Percentiles rank a stretch among this genome's conserved stretches.
Conservation (phyloP, 495 filamentous ascomycete species). For the Xylaria intraflava region DNA sequence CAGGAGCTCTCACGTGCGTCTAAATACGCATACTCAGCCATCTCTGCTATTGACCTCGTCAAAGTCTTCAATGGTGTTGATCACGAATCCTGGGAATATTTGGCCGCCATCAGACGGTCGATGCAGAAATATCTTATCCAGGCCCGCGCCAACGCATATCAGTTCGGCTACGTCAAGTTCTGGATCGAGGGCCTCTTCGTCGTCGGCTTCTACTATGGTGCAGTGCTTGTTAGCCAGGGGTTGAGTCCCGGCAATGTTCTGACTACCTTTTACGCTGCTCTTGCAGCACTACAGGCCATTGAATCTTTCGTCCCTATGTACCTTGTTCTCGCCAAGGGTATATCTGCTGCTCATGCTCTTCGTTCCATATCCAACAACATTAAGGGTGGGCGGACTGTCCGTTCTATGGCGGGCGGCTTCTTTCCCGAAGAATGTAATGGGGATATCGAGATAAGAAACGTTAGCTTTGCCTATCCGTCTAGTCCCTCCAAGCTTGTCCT, state of each 20-base stretch:
- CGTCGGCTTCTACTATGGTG: constrained; percentile 87
- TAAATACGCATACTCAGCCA: constrained; percentile 61
- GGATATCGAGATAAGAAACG: constrained; percentile 63
- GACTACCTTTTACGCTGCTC: constrained; percentile 77
- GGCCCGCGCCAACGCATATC: constrained; percentile 58
- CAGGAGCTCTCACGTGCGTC: constrained; percentile 61
- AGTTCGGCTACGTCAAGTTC: constrained; percentile 66
- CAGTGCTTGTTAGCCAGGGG: constrained; percentile 50
- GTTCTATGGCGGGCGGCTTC: constrained; percentile 17
- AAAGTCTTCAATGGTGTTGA: constrained; percentile 79
- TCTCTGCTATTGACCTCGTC: constrained; percentile 73
- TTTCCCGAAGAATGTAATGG: constrained; percentile 48
- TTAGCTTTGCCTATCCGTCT: constrained; percentile 77
- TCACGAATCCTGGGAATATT: constrained; percentile 62
- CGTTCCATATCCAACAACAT: constrained; percentile 14
- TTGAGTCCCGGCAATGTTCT: constrained; percentile 62
- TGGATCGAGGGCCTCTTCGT: constrained; percentile 77
- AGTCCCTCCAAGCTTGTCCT: constrained; percentile 59
- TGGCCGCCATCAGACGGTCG: constrained; percentile 49
- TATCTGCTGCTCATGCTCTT: constrained; percentile 61
- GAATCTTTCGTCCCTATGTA: constrained; percentile 68
- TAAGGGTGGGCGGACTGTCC: constrained; percentile 20
- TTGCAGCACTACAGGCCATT: constrained; percentile 68
- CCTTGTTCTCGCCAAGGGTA: constrained; percentile 71
- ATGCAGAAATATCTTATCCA: constrained; percentile 60